Evolutionary conservation across 2,329 filamentous ascomycete species (phyloP), one percentile per base, ranked within the genome.

Genomic region (Neofusicoccum ribis): DNA sequence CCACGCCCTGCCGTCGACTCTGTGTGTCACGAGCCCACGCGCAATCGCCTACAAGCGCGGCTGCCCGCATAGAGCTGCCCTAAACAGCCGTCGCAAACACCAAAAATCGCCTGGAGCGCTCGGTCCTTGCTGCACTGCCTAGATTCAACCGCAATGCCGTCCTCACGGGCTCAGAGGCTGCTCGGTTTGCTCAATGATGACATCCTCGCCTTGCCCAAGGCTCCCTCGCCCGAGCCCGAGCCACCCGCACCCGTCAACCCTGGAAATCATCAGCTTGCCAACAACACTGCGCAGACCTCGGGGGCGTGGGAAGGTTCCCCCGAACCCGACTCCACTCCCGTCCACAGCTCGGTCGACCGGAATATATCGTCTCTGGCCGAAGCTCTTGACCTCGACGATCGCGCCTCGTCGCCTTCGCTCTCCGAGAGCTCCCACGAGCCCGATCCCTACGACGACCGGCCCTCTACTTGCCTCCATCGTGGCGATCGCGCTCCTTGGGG

Each of bases 341-440:
- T 31, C 27, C 27, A 31, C 27, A 31, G 27, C 5, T 20, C 15
- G 14, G 27, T 17, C 15, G 54, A 59, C 23, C 41, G 47, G 56
- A 36, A 37, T 0, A 37, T 60, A 43, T 17, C 41, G 17, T 41
- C 61, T 23, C 37, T 56, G 11, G 50, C 49, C 41, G 50, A 56
- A 8, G 61, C 50, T 7, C 41, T 47, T 27, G 41, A 39, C 7
- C 49, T 54, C 41, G 27, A 39, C 27, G 39, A 64, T 23, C 36
- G 41, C 36, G 11, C 60, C 3, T 15, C 39, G 17, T 27, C 43
- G 1, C n/a, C 23, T 23, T 23, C 50, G 4, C n/a, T 12, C 12
- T 56, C 41, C 8, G 50, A 64, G 31, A 54, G 56, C 56, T 60
- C 56, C n/a, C 56, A 44, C 20, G 61, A 56, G 31, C 39, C 61